These are phyloP conservation scores for Beauveria bassiana DNA, from an alignment of 2,329 filamentous ascomycete genomes.

Conservation along the genomic window DNA sequence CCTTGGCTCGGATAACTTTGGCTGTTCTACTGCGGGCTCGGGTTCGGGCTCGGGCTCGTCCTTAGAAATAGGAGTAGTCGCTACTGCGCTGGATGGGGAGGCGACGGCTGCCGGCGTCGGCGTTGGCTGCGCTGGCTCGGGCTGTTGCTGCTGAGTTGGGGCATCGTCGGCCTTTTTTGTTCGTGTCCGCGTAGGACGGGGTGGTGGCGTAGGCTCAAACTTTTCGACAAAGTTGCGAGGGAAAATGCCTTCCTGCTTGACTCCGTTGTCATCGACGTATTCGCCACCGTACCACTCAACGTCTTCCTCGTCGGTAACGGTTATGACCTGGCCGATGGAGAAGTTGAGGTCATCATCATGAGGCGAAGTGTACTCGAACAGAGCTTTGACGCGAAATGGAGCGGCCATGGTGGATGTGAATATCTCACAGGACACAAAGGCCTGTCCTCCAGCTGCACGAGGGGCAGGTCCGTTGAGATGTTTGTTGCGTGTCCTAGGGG, in stretches of 20 bases:
- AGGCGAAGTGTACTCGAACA: slow-evolving; percentile 87
- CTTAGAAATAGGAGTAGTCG: slow-evolving; percentile 21
- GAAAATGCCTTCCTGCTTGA: slow-evolving; percentile 78
- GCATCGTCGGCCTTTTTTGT: slow-evolving; percentile 45
- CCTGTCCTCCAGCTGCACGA: slow-evolving; percentile 4
- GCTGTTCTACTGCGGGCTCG: neutral
- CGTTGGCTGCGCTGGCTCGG: slow-evolving; percentile 21
- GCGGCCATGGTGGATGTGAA: slow-evolving; percentile 53
- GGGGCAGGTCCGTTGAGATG: slow-evolving; percentile 6
- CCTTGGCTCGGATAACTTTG: slow-evolving; percentile 19
- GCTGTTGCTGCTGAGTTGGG: slow-evolving; percentile 18
- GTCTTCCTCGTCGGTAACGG: slow-evolving; percentile 86
- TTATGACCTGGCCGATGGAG: slow-evolving; percentile 77
- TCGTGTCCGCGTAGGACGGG: slow-evolving; percentile 69
- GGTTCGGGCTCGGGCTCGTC: slow-evolving; percentile 28
- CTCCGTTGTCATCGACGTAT: slow-evolving; percentile 69
- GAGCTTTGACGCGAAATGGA: slow-evolving; percentile 88
- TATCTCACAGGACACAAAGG: slow-evolving; percentile 10
- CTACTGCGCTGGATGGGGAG: slow-evolving; percentile 17
- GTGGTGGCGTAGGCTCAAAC: slow-evolving; percentile 85
- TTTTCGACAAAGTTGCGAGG: slow-evolving; percentile 96
- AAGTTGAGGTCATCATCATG: slow-evolving; percentile 96
- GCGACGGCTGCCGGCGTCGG: slow-evolving; percentile 15
- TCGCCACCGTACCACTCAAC: slow-evolving; percentile 90
- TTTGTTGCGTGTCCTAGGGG: slow-evolving; percentile 10